These are phyloP conservation scores for Stachybotrys elegans DNA, from an alignment of 2,329 filamentous ascomycete genomes.

Conservation along the genomic window DNA sequence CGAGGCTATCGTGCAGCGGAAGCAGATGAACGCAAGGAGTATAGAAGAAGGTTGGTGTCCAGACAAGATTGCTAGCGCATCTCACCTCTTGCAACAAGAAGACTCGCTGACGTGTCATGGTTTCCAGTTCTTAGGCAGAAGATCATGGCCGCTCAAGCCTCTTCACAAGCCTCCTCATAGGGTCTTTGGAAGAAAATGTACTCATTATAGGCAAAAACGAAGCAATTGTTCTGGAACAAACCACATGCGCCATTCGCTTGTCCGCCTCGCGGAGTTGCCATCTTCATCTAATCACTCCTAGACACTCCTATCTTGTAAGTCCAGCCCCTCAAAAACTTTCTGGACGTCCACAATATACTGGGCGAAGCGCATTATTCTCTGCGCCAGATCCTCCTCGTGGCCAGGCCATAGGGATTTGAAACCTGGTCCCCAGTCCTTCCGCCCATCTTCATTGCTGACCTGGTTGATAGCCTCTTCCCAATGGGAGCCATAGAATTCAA, in stretches of 20 bases:
- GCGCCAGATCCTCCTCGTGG: conserved; percentile 15
- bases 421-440: conserved; percentile 24
- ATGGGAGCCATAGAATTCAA: conserved; percentile 26
- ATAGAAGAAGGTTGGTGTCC: conserved; percentile 96
- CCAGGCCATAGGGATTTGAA: conserved; percentile 27
- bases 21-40: conserved; percentile 77
- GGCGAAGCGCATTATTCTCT: conserved; percentile 24
- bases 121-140: conserved; percentile 37
- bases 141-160: conserved; percentile 31
- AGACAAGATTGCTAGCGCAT: too few species aligned
- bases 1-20: conserved; percentile 56
- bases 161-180: conserved; percentile 16
- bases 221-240: background rate
- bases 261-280: background rate
- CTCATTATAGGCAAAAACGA: background rate
- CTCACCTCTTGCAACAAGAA: too few species aligned
- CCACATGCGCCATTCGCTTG: background rate
- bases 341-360: conserved; percentile 25
- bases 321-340: conserved; percentile 15
- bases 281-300: background rate
- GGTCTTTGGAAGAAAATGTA: conserved; percentile 3
- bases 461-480: conserved; percentile 32
- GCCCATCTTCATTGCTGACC: conserved; percentile 13
- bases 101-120: conserved; percentile 24
- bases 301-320: background rate